Evolutionary conservation across 2,329 filamentous ascomycete genomes (phyloP), one percentile per base, ranked within the genome.

Genomic region (Phialophora verrucosa): DNA sequence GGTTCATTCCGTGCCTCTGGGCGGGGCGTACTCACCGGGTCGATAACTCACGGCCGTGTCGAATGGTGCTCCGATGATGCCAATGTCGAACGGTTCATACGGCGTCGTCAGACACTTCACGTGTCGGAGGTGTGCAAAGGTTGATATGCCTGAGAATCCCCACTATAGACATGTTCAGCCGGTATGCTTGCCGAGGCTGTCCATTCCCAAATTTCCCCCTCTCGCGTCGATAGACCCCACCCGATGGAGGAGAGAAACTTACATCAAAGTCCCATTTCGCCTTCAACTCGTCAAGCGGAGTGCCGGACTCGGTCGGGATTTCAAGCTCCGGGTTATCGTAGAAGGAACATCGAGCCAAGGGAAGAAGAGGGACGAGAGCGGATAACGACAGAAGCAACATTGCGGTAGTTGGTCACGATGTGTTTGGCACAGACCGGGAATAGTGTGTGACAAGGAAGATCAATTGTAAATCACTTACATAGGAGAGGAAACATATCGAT

Each of bases 21-120:
- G 5, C 14, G 38, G 17, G 38, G 2, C 14, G 5, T 50, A 10
- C 80, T 73, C 75, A 88, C 86, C 88, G 53, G 89, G 88, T 63
- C 90, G 83, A 77, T 91, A 92, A 71, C 83, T 87, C 49, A 90
- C 88, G 12, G 89, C 88, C 0, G 89, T 92, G 75, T 92, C 90
- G 73, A 92, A 92, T 0, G 90, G 90, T 0, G 85, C 88, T 4
- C 90, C 90, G 64, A 92, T 83, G 64, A 92, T 85, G 65, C 85
- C 90, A 72, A 92, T 90, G 75, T 92, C 90, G 73, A 87, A 92
- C 14, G 79, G 78, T 74, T 87, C 84, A 29, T 83, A 80, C 0
- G 88, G 88, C 55, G 84, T 84, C n/a, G 87, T 86, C 42, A 92
- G 82, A 72, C 90, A 92, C 74, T 88, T 90, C 69, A 86, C 83